Evolutionary conservation across 108 stramenopile species (phyloP).

Genomic region (Seminavis robusta): DNA sequence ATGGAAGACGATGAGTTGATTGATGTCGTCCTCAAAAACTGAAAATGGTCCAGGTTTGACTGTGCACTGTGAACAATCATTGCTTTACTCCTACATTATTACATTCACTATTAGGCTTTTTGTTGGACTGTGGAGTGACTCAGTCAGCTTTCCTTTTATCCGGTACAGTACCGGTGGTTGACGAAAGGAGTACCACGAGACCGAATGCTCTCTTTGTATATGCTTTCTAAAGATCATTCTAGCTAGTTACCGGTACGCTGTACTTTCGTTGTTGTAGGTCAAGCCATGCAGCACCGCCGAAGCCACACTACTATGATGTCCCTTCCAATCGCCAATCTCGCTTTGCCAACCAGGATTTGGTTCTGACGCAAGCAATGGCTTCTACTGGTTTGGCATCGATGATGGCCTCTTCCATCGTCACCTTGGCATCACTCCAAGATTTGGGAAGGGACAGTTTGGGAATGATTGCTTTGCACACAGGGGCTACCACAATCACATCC

Average conservation of each 20-base stretch:
- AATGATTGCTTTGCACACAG: constrained; percentile 42
- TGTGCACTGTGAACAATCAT: no score
- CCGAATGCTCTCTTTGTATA: no score
- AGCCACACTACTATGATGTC: background rate
- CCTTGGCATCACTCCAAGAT: constrained; percentile 31
- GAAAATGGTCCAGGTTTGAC: no score
- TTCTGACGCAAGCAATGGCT: constrained; percentile 25
- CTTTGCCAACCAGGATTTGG: constrained; percentile 56
- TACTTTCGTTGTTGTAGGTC: background rate
- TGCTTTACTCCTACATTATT: no score
- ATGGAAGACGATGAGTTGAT: constrained; percentile 75
- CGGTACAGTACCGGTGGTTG: no score
- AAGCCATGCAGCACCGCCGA: background rate
- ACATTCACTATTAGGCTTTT: no score
- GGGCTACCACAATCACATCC: constrained; percentile 72
- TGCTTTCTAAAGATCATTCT: no score
- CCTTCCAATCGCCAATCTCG: no score
- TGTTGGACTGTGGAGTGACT: no score
- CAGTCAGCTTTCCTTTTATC: no score
- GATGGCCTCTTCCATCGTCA: constrained; percentile 27
- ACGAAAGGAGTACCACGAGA: no score
- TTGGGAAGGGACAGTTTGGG: constrained; percentile 26
- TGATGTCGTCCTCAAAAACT: constrained; percentile 28
- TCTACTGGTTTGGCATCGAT: constrained; percentile 41
- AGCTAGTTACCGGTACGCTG: no score